phyloP scores from a whole-genome alignment of 306 rosid genomes.

The Gastrolobium villosum region DNA sequence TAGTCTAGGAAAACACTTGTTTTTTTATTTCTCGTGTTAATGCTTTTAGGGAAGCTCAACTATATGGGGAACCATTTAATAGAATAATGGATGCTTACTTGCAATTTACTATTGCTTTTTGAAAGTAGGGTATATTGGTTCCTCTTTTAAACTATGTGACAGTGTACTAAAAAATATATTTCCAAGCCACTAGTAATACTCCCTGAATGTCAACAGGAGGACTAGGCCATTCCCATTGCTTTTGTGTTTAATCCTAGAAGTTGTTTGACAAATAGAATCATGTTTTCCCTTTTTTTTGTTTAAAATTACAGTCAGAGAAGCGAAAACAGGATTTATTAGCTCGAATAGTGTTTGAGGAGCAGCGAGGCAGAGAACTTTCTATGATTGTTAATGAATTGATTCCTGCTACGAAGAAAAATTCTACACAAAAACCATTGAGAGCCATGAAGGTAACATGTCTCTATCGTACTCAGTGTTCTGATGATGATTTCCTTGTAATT shows the following conservation, averaged over 20 bases:
- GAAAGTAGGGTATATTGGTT: neutral
- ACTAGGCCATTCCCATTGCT: conserved; percentile 2
- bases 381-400: conserved; percentile 69
- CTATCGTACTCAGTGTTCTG: conserved; percentile 35
- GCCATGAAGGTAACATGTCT: conserved; percentile 70
- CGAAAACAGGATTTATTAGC: conserved; percentile 84
- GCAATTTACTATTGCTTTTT: neutral
- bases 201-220: neutral
- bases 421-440: conserved; percentile 60
- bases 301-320: conserved; percentile 77
- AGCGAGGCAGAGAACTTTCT: conserved; percentile 80
- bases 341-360: conserved; percentile 82
- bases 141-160: neutral
- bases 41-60: neutral
- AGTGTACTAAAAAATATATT: neutral
- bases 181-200: neutral
- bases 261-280: conserved; percentile 7
- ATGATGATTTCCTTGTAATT: conserved; percentile 32
- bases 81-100: conserved; percentile 7
- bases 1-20: conserved; percentile 14
- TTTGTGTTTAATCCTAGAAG: conserved; percentile 14
- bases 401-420: conserved; percentile 64
- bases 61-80: neutral
- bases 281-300: conserved; percentile 7
- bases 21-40: neutral